Conservation (phyloP, 345 rosid genomes). For the Anastatica hierochuntica region DNA sequence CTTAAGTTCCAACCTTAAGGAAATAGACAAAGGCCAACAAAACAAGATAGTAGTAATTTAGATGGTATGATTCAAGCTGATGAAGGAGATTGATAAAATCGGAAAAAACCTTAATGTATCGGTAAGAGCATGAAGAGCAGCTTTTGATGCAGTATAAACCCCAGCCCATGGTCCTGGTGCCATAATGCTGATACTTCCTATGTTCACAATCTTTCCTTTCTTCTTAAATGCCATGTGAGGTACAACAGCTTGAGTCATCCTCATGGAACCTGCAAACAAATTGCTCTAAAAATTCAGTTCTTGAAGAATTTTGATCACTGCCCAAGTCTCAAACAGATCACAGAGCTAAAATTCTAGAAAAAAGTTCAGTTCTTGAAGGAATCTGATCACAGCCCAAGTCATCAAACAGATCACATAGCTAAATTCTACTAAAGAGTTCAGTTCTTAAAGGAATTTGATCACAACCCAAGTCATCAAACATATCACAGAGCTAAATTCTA, state of each 20-base stretch:
- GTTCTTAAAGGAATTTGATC: neutral
- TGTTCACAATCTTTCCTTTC: constrained; percentile 62
- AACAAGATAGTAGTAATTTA: neutral
- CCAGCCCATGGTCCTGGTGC: constrained; percentile 79
- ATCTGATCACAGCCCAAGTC: too few relatives aligned
- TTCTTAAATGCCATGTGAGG: constrained; percentile 76
- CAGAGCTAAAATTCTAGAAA: too few relatives aligned
- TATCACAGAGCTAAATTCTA: neutral
- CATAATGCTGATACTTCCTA: constrained; percentile 56
- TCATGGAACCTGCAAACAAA: constrained; percentile 48
- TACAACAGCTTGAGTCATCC: constrained; percentile 77
- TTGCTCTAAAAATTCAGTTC: too few relatives aligned
- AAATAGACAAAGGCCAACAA: too few relatives aligned
- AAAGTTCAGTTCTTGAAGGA: too few relatives aligned
- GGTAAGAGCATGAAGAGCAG: constrained; percentile 76
- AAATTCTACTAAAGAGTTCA: too few relatives aligned
- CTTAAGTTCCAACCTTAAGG: constrained; percentile 67
- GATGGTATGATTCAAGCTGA: constrained; percentile 1
- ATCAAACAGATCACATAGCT: too few relatives aligned
- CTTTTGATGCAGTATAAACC: constrained; percentile 71
- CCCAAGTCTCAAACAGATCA: too few relatives aligned
- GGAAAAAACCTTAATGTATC: constrained; percentile 70
- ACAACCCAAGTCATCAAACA: neutral
- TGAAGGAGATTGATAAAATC: neutral
- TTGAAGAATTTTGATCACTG: too few relatives aligned